phyloP scores from a whole-genome alignment of 2,329 filamentous ascomycete species.

The Microcyclospora tardicrescens region DNA sequence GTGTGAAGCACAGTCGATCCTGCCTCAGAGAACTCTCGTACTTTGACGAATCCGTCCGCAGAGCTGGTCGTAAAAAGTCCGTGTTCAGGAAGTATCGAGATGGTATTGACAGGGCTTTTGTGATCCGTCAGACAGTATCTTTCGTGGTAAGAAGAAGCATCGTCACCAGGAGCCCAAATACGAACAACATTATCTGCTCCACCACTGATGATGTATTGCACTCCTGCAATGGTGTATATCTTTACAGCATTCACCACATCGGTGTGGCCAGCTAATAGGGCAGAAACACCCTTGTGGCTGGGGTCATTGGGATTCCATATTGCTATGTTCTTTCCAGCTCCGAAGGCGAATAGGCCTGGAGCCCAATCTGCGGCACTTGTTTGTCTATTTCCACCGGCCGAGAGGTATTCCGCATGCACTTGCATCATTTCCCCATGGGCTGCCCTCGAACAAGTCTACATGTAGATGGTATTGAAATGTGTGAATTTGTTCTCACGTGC shows the following conservation, averaged over 20 bases:
- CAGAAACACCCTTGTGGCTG: slow-evolving; percentile 45
- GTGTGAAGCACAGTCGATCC: slow-evolving; percentile 48
- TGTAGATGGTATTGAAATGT: too few relatives aligned
- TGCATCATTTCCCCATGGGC: background rate
- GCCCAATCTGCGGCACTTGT: slow-evolving; percentile 83
- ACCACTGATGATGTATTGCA: slow-evolving; percentile 58
- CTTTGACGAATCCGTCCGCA: slow-evolving; percentile 49
- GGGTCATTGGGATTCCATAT: slow-evolving; percentile 61
- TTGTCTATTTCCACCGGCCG: slow-evolving; percentile 80
- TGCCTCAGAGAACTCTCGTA: slow-evolving; percentile 49
- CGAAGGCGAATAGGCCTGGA: slow-evolving; percentile 65
- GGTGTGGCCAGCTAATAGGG: slow-evolving; percentile 61
- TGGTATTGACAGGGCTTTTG: slow-evolving; percentile 57
- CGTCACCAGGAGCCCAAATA: slow-evolving; percentile 39
- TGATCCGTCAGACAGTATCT: slow-evolving; percentile 49
- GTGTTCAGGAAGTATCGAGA: slow-evolving; percentile 34
- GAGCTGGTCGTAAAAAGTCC: slow-evolving; percentile 45
- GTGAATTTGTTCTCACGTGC: too few relatives aligned
- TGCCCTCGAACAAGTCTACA: too few relatives aligned
- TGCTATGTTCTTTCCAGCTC: slow-evolving; percentile 77
- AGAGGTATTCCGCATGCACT: slow-evolving; percentile 38
- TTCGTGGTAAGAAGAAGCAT: slow-evolving; percentile 26
- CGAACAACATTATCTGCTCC: slow-evolving; percentile 67
- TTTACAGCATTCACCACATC: slow-evolving; percentile 72
- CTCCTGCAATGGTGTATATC: slow-evolving; percentile 49